Base-by-base conservation (phyloP, 768 basidiomycete species). In the Hypholoma fasciculare region DNA sequence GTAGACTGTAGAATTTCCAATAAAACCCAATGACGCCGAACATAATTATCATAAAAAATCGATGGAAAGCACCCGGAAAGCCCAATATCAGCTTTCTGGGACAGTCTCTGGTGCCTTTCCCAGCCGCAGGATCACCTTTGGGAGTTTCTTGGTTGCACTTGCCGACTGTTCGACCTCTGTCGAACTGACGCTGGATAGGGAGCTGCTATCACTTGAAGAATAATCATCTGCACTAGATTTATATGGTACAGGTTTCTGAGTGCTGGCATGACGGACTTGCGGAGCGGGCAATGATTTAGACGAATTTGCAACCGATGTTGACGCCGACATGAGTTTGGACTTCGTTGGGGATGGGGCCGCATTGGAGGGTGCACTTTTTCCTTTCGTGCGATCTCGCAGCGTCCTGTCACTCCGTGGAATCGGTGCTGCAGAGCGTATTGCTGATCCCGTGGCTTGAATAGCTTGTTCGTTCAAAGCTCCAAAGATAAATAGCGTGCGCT, bases 41-140 rank as follows among this genome's bases (percentile, higher is more conserved):
- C 19, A 23, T 48, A 20, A 7, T 12, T 47, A 26, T 43, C 19
- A 43, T 19, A 16, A 43, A 7, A 16, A 16, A 17, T 16, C n/a
- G 17, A 23, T n/a, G 17, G 44, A n/a, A 16, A 43, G 14, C 20
- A 19, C 44, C 4, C 2, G 23, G 16, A 42, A 16, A 7, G 40
- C 7, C 16, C 23, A 49, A 27, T 20, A n/a, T 27, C 27, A 27
- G n/a, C 19, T 23, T 23, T 16, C 27, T 11, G 11, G 9, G 14
- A 16, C 12, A n/a, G 26, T 4, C 4, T 54, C 54, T 7, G 65
- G 84, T 84, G 74, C 69, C 4, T 67, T 62, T 1, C 81, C 75
- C 70, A 92, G 74, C 72, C 83, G 82, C 52, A 86, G 66, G 51
- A 82, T 79, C 5, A 87, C 83, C 55, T 76, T 76, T 0, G 83